Evolutionary conservation across 1,284 basidiomycete species (phyloP), one percentile per base, ranked within the genome.

Genomic region (Boletellus deceptivus): DNA sequence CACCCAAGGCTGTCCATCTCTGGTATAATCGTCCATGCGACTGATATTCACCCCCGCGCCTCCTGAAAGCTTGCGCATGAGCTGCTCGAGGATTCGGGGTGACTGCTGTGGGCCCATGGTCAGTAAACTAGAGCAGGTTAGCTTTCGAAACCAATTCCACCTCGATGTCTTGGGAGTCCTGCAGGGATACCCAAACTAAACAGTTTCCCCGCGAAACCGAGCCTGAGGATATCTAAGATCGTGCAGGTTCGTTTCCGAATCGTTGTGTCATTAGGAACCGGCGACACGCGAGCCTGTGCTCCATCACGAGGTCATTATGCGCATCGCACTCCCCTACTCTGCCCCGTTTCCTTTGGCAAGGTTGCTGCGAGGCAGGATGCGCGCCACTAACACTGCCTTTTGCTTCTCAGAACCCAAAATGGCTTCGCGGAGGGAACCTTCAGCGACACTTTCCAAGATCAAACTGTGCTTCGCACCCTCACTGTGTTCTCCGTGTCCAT

Each of bases 161-260:
- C 34, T 27, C 17, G 11, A 35, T 22, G 10, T 16, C 16, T 31
- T 16, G 31, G 3, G 14, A 14, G 17, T 22, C 18, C 27, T 11
- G 8, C 29, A 13, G 4, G 29, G 29, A 31, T 31, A 11, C 29
- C 29, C 29, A 14, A 18, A 25, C 13, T 13, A 25, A 35, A 43
- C 9, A 9, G 3, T 36, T 42, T 45, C 22, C n/a, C 11, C 20
- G 11, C 18, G 34, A 31, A 46, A 34, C 25, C 3, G 25, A 22
- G 7, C 35, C 27, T 29, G 29, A 44, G 33, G 48, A 42, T 31
- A 48, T 47, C 57, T 50, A 27, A 55, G 61, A 60, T 60, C 33
- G 22, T 45, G 17, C 18, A 31, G 46, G 59, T 49, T 50, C 46
- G 39, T 48, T 55, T 42, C 18, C 5, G 43, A 24, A 25, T 11